Evolutionary conservation across 345 rosid species (phyloP), one percentile per base, ranked within the genome.

Genomic region (Cardiospermum halicacabum): DNA sequence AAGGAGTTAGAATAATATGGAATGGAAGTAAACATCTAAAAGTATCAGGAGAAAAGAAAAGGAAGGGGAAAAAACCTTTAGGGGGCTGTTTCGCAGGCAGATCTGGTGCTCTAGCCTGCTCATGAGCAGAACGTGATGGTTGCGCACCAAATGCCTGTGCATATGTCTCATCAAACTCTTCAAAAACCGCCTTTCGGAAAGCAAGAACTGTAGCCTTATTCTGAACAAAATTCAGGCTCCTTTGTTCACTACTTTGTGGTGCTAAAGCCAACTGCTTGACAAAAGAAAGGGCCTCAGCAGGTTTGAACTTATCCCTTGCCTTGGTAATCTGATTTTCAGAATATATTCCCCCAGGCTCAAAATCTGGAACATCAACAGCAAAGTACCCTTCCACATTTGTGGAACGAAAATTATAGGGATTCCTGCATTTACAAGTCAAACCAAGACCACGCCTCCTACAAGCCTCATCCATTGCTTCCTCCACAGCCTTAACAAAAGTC

Each of bases 151-250:
- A 95, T n/a, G 99, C 99, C 74, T 95, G 94, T 2, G 96, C 89
- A 74, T 95, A 91, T 0, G 99, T 95, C 85, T 89, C 96, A 73
- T 91, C 99, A 74, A 80, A 89, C 92, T 95, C 96, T 85, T 91
- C 98, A 70, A 89, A 95, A 39, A 85, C 78, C 11, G 97, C 91
- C 83, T 74, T 95, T 37, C 98, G 90, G 7, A 87, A 78, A 65
- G 91, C 81, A 77, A 30, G 73, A 73, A 83, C 78, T 24, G 81
- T 75, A 22, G 98, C 89, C 72, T 69, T 95, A 68, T 84, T 80
- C 78, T 81, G 84, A 25, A 81, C 45, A 75, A 83, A 85, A 54
- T 80, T 72, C 13, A 95, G 49, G 74, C 72, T 62, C 1, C 49
- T 68, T 36, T 69, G 69, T 54, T 86, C 89, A 76, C 64, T 70